Conservation (phyloP, 2,329 filamentous ascomycete species). For the Ophiocordyceps camponoti-floridani region DNA sequence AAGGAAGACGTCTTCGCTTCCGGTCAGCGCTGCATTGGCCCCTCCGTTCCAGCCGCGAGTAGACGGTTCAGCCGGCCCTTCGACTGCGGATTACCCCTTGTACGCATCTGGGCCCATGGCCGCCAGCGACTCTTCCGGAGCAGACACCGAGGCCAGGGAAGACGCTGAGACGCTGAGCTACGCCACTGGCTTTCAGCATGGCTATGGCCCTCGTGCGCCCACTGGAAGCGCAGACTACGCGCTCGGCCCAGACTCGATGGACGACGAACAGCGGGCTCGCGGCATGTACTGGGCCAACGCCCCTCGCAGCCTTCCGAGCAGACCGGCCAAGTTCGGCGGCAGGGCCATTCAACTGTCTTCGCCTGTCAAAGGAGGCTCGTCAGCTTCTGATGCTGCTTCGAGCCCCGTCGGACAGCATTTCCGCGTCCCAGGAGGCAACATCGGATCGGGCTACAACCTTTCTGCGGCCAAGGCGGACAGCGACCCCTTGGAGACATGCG, state of each 20-base stretch:
- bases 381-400: neutral
- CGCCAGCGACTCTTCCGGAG: constrained; percentile 1
- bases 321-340: constrained; percentile 45
- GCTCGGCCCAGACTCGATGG: constrained; percentile 38
- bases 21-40: constrained; percentile 27
- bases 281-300: constrained; percentile 43
- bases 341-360: constrained; percentile 46
- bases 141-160: constrained; percentile 3
- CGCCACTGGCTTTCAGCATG: constrained; percentile 29
- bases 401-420: neutral
- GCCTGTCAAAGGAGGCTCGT: constrained; percentile 11
- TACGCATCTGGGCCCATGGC: neutral
- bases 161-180: constrained; percentile 28
- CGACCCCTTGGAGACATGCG: constrained; percentile 8
- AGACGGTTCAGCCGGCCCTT: constrained; percentile 6
- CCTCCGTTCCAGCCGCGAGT: constrained; percentile 28
- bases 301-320: constrained; percentile 27
- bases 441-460: constrained; percentile 1
- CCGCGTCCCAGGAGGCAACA: constrained; percentile 1
- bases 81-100: constrained; percentile 3
- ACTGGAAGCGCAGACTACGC: constrained; percentile 27
- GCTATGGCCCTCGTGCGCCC: constrained; percentile 19
- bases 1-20: constrained; percentile 19
- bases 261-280: constrained; percentile 39
- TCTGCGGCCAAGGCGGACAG: constrained; percentile 1